A percentile compares a stretch with the other conserved stretches of the same genome.
These are phyloP conservation scores for Cercospora berteroae DNA, from an alignment of 2,329 filamentous ascomycete species.

Conservation along the genomic window DNA sequence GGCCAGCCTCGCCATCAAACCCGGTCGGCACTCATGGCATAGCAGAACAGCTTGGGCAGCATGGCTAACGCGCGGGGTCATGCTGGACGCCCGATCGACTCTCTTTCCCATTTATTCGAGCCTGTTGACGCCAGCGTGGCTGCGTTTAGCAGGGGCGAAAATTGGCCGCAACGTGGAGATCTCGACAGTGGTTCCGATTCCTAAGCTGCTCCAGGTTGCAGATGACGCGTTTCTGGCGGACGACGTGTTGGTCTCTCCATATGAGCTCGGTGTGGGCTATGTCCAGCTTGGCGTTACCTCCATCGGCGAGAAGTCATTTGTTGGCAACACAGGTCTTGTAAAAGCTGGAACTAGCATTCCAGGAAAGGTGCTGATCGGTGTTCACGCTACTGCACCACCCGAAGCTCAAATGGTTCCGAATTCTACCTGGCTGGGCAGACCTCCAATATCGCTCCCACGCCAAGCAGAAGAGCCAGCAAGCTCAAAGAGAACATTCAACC, in stretches of 20 bases:
- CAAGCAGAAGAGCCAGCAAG: conserved; percentile 7
- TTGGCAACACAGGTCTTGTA: conserved; percentile 11
- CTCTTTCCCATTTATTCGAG: conserved; percentile 11
- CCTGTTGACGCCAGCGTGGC: conserved; percentile 10
- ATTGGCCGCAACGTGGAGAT: conserved; percentile 13
- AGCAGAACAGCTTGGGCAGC: conserved; percentile 13
- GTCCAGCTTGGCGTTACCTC: conserved; percentile 2
- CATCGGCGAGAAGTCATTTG: conserved; percentile 6
- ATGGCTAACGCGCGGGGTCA: conserved; percentile 11
- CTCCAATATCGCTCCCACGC: conserved; percentile 11
- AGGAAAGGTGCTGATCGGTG: conserved; percentile 9
- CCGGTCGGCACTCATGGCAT: conserved; percentile 12
- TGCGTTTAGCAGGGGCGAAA: conserved; percentile 3
- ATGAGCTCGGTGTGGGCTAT: not conserved
- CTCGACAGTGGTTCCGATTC: conserved; percentile 9
- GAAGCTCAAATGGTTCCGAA: conserved; percentile 3
- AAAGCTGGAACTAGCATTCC: conserved; percentile 2
- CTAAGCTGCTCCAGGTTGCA: not conserved
- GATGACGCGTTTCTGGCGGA: conserved; percentile 11
- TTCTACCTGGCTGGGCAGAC: conserved; percentile 12
- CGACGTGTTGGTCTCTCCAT: conserved; percentile 9
- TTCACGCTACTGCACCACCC: conserved; percentile 5
- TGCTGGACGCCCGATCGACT: conserved; percentile 12
- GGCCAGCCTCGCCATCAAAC: conserved; percentile 8
- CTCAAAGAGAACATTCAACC: conserved; percentile 10